Base-by-base conservation (phyloP, 2,329 filamentous ascomycete genomes). In the Fusarium chuoi region DNA sequence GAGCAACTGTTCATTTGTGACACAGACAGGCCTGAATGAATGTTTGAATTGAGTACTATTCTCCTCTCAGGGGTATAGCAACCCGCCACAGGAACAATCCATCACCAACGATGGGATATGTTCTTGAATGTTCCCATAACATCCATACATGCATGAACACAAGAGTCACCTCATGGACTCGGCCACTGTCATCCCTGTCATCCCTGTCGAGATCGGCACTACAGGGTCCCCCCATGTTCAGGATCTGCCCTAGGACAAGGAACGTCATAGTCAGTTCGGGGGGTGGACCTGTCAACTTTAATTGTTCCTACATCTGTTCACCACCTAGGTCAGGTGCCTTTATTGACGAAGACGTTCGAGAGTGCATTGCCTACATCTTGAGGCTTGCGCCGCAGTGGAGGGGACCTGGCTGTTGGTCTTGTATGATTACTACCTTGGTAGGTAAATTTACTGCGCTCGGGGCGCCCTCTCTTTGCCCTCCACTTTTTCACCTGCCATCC, bases 201-300 rank as follows among this genome's bases (percentile, higher is more conserved):
- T 22, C 52, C 60, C 56, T 44, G 62, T 52, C 33, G 22, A 39
- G 57, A 62, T 65, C 62, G 39, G n/a, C 56, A 38, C 35, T 64
- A 33, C 44, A 39, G 42, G 49, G 39, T 12, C 28, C 59, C 36
- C 36, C 49, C 57, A 28, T 54, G 30, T 56, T 33, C 26, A 39
- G 22, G 49, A 63, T 57, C 42, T 39, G 30, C 41, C n/a, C 62
- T 41, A 33, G 36, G 24, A 52, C 24, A 44, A 49, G 62, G 49
- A 42, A 45, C 41, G 39, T 35, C 33, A 24, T 52, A 48, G 35
- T 22, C 39, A 36, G 28, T 51, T 36, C 22, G 24, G 41, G 24
- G 22, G 35, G 30, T 60, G 20, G 36, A 24, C 55, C 56, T 52
- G 38, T 52, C 62, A 62, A 38, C 42, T 64, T 30, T 13, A 24